Evolutionary conservation across 768 basidiomycete species (phyloP), one percentile per base, ranked within the genome.

Genomic region (Cyclocybe aegerita): DNA sequence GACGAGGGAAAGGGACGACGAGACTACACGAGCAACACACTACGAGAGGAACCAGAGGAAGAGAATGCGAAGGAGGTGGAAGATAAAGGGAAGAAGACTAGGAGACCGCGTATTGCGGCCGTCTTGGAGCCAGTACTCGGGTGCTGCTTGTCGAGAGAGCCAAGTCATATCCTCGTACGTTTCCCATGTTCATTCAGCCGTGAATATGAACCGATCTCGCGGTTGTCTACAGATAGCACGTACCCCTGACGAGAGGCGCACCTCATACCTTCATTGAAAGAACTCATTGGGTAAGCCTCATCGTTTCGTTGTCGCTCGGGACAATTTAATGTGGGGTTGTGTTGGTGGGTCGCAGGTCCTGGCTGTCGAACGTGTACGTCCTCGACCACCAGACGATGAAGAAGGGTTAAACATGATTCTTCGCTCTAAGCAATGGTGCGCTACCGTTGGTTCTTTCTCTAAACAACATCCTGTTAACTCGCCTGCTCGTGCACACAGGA

Each of bases 381-480:
- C 52, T 75, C 23, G 76, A 82, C 65, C 75, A 78, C 36, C 75
- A 78, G 50, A 70, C 66, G 36, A 59, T 81, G 56, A 79, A 77
- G 59, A 78, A 79, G 34, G 66, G 79, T 15, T 85, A 43, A 70
- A 70, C 2, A 66, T 68, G 17, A 82, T 85, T 43, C 80, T 85
- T 23, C 78, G 79, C 11, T 66, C 79, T 1, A 82, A 82, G 63
- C 80, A 82, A 68, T 75, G 79, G 82, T 81, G 42, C 55, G 78
- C 32, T 50, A 16, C 36, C 40, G 44, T 37, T 48, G 9, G 39
- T 42, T 37, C 54, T 36, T 11, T 35, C 16, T 7, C 4, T 31
- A 9, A 38, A 10, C 42, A 16, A 17, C 33, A 9, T 7, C 39
- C 16, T 40, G 16, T 4, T 11, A 16, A n/a, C n/a, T n/a, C 41